Evolutionary conservation across 768 basidiomycete genomes (phyloP).

Genomic region (Crassisporium funariophilum): DNA sequence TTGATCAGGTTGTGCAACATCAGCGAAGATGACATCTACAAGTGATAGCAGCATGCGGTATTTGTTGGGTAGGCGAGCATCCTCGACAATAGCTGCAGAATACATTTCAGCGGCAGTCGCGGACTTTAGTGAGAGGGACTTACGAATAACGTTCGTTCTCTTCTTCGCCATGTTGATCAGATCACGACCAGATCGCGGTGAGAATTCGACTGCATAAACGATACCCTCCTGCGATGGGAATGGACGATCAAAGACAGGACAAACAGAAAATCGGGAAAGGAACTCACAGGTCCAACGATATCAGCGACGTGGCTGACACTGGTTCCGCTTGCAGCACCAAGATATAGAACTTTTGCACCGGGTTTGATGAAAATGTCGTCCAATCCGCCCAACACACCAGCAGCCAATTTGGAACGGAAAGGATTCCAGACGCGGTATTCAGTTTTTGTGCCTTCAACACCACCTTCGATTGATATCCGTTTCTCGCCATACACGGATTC

Average conservation of each 20-base stretch:
- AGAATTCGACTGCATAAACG: conserved; percentile 99
- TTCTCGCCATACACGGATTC: conserved; percentile 99
- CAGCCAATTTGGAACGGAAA: conserved; percentile 95
- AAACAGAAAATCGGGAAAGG: conserved; percentile 4
- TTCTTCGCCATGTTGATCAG: conserved; percentile 99
- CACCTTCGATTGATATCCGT: conserved; percentile 84
- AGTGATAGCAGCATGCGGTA: conserved; percentile 96
- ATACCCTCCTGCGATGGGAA: conserved; percentile 72
- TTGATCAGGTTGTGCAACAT: conserved; percentile 98
- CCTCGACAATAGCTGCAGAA: conserved; percentile 86
- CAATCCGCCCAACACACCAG: conserved; percentile 93
- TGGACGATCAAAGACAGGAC: conserved; percentile 5
- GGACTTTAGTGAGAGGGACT: conserved; percentile 29
- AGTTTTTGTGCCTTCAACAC: conserved; percentile 78
- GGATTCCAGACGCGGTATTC: conserved; percentile 99
- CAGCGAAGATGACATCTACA: conserved; percentile 97
- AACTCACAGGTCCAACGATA: conserved; percentile 90
- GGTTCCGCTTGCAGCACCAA: conserved; percentile 97
- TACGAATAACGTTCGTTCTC: conserved; percentile 97
- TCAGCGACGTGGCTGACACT: conserved; percentile 99
- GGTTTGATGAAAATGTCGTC: conserved; percentile 92
- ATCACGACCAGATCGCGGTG: conserved; percentile 93
- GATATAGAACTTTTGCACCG: conserved; percentile 94
- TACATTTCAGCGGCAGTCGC: neutral
- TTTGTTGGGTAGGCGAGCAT: conserved; percentile 93